phyloP scores from a whole-genome alignment of 2,329 filamentous ascomycete species.

The Tolypocladium sp. region DNA sequence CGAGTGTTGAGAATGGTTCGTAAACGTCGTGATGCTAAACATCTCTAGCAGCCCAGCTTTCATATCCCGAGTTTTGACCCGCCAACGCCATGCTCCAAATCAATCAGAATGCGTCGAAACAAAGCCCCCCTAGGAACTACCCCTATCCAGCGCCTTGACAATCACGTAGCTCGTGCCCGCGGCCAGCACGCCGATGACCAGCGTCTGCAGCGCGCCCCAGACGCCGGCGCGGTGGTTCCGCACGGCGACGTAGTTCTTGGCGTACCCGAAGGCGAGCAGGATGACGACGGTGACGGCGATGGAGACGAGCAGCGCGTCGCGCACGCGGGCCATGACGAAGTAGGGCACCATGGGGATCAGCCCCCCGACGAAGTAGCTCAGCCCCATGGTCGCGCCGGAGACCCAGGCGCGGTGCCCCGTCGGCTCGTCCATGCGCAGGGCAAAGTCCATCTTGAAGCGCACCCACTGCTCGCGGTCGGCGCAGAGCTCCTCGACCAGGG shows the following conservation, averaged over 20 bases:
- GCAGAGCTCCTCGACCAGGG: slow-evolving; percentile 40
- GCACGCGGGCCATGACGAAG: slow-evolving; percentile 42
- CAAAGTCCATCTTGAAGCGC: slow-evolving; percentile 52
- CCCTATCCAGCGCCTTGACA: slow-evolving; percentile 43
- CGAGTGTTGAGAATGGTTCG: not conserved
- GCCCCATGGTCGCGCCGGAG: slow-evolving; percentile 56
- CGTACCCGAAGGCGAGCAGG: slow-evolving; percentile 55
- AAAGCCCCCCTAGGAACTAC: not conserved
- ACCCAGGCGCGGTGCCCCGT: slow-evolving; percentile 36
- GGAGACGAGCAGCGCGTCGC: slow-evolving; percentile 47
- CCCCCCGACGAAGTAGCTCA: slow-evolving; percentile 62
- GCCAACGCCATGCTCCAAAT: slow-evolving; percentile 3
- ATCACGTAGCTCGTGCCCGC: slow-evolving; percentile 58
- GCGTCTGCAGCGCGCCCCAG: slow-evolving; percentile 54
- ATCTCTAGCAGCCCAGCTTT: not conserved
- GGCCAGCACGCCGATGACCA: slow-evolving; percentile 54
- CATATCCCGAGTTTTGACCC: not conserved
- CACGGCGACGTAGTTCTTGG: slow-evolving; percentile 48
- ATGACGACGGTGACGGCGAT: slow-evolving; percentile 51
- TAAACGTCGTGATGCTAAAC: not conserved
- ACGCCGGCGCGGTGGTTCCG: slow-evolving; percentile 42
- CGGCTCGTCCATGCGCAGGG: slow-evolving; percentile 37
- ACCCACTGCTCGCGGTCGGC: slow-evolving; percentile 39
- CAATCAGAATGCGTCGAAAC: not conserved
- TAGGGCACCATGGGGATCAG: slow-evolving; percentile 65